Evolutionary conservation across 202 grass and related monocot genomes (phyloP), one percentile per base, ranked within the genome.

Genomic region (Digitaria exilis): DNA sequence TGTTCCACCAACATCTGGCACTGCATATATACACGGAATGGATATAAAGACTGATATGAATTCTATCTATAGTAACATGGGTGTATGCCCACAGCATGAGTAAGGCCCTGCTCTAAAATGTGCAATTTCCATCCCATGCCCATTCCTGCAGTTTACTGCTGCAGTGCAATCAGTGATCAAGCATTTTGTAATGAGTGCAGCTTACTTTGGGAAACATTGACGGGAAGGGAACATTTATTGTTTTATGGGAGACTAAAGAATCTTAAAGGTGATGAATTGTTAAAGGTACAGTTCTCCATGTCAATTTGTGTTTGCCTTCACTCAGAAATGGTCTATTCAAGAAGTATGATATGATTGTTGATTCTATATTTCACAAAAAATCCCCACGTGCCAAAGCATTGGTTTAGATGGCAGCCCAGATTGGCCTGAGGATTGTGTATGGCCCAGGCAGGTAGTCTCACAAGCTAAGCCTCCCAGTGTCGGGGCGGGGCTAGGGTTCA

Each of bases 201-300:
- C 76, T 90, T 98, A 72, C 91, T 98, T 63, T 95, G 95, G 95
- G 95, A 98, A 89, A 98, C 90, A 73, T 80, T 98, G 70, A 98
- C 95, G 14, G 95, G 90, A 75, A 89, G 80, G 69, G 95, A 98
- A 46, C 95, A 98, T 66, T 50, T 98, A 22, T 39, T 98, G 43
- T 98, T 98, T 87, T 98, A 98, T 77, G 95, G 95, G n/a, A 86
- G 92, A 79, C 80, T 98, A 11, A 98, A 98, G 85, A 95, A 95
- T 87, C 95, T 98, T 66, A 93, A 93, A 79, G 89, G 92, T 22
- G 35, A 50, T 25, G 89, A 75, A 34, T 82, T 98, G 57, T 48
- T 75, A 17, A 94, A 91, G 95, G 95, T 98, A 92, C 32, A 63
- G 15, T 45, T 77, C 45, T 69, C 18, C n/a, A 63, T 71, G 49